Percentiles rank a stretch among this genome's conserved stretches.
phyloP scores from a whole-genome alignment of 441 rosid genomes.

The Jatropha podagrica region DNA sequence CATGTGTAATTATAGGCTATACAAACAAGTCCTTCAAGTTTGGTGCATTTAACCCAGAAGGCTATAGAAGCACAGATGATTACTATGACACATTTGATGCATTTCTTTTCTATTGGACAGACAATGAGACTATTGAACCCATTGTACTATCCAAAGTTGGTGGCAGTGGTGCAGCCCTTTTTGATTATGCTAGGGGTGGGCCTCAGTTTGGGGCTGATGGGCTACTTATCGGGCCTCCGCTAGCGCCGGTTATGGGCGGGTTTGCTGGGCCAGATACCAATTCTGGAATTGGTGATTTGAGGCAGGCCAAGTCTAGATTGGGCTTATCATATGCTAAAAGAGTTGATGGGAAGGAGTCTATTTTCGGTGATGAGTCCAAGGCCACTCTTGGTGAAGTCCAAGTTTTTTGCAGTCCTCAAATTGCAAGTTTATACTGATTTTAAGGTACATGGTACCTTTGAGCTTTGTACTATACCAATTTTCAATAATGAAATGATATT shows the following conservation, averaged over 20 bases:
- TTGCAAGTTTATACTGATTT: constrained; percentile 60
- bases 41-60: constrained; percentile 83
- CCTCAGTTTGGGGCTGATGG: constrained; percentile 88
- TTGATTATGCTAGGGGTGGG: constrained; percentile 80
- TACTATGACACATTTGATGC: constrained; percentile 69
- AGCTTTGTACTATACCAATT: neutral
- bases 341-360: constrained; percentile 66
- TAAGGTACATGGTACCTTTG: neutral
- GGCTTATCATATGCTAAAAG: constrained; percentile 86
- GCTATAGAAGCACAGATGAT: constrained; percentile 89
- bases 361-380: constrained; percentile 62
- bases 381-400: constrained; percentile 62
- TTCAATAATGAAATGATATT: neutral
- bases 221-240: constrained; percentile 72
- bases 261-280: constrained; percentile 80
- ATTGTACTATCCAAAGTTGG: constrained; percentile 63
- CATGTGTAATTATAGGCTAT: constrained; percentile 81
- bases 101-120: constrained; percentile 82
- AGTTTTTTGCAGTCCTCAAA: constrained; percentile 75
- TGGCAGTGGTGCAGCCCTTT: constrained; percentile 85
- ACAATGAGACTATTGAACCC: constrained; percentile 32
- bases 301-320: constrained; percentile 81
- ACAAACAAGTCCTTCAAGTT: constrained; percentile 67
- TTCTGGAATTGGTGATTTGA: constrained; percentile 75
- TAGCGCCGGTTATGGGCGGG: constrained; percentile 81